Evolutionary conservation across 805 yeast genomes (phyloP), one percentile per base, ranked within the genome.

Genomic region (Lipomyces spencermartinsiae): DNA sequence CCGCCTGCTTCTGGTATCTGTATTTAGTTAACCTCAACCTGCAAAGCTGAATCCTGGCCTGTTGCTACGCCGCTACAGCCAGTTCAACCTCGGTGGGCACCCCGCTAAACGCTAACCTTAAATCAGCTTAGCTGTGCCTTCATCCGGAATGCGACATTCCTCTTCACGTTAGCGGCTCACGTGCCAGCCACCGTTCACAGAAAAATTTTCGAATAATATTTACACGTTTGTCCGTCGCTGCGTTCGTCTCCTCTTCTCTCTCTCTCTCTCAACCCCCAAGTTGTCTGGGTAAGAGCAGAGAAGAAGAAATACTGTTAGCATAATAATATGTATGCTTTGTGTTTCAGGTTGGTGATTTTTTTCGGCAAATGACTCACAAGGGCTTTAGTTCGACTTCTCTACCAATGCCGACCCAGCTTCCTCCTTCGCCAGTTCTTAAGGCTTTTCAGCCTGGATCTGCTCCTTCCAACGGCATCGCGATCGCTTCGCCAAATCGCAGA

Each of bases 351-450:
- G 34, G 19, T 51, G 9, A 22, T 34, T 31, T 37, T 16, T n/a
- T 22, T 33, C 25, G n/a, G 16, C 33, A 10, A 14, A 39, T 29
- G n/a, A 4, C 22, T 33, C 22, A 34, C 51, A 31, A 19, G 22
- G 12, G 19, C 10, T 51, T 29, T 22, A n/a, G 19, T 33, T 19
- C 29, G 25, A 43, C 61, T 19, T 25, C 53, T 39, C 55, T 59
- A 16, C 19, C 59, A 49, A 63, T 63, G 65, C 66, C 71, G 58
- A 22, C 68, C 31, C 63, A 64, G 49, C 46, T 59, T 53, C 71
- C 68, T 46, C 54, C 68, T 37, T 68, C 71, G 37, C 71, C 71
- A 43, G 66, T 57, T n/a, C 39, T 64, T 31, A 53, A 46, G 56
- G 56, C 68, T n/a, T 61, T 35, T 53, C 66, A 58, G 61, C 57